Conservation (phyloP, 768 basidiomycete species). For the Rhodotorula toruloides region DNA sequence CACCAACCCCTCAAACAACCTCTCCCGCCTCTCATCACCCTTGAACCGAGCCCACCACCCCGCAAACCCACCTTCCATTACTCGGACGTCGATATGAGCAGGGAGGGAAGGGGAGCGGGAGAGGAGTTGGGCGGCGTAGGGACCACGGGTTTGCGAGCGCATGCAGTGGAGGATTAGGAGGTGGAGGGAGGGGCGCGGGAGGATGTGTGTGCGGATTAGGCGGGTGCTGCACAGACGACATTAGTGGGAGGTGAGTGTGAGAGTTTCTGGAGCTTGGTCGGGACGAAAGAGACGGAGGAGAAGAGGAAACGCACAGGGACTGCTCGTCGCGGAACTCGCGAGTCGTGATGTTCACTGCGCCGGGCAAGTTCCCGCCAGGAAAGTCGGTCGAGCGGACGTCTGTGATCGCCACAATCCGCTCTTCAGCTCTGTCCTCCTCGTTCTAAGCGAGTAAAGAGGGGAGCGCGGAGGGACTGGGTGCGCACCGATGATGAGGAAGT, state of each 20-base stretch:
- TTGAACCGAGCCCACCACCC: slow-evolving; percentile 16
- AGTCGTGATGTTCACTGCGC: slow-evolving; percentile 22
- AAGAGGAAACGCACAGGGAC: neutral
- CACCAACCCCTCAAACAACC: slow-evolving; percentile 16
- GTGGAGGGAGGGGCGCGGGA: neutral
- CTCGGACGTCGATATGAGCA: neutral
- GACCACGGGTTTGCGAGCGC: slow-evolving; percentile 33
- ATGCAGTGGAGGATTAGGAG: slow-evolving; percentile 28
- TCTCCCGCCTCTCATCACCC: slow-evolving; percentile 10
- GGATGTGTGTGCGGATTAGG: slow-evolving; percentile 2
- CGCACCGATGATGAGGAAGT: slow-evolving; percentile 17
- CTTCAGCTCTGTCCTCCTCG: neutral
- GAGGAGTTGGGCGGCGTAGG: slow-evolving; percentile 24
- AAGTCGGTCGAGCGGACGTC: slow-evolving; percentile 28
- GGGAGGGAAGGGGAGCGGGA: neutral
- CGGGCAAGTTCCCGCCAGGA: slow-evolving; percentile 17
- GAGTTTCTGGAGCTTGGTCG: too few relatives aligned
- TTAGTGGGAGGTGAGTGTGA: neutral
- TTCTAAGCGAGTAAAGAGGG: neutral
- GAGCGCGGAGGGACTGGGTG: neutral
- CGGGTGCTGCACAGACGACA: neutral
- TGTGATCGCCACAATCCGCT: neutral
- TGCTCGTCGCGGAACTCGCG: slow-evolving; percentile 4
- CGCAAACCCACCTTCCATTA: slow-evolving; percentile 22
- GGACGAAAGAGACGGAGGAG: neutral